Conservation (phyloP, 2,329 filamentous ascomycete genomes). For the Neopestalotiopsis sp. region DNA sequence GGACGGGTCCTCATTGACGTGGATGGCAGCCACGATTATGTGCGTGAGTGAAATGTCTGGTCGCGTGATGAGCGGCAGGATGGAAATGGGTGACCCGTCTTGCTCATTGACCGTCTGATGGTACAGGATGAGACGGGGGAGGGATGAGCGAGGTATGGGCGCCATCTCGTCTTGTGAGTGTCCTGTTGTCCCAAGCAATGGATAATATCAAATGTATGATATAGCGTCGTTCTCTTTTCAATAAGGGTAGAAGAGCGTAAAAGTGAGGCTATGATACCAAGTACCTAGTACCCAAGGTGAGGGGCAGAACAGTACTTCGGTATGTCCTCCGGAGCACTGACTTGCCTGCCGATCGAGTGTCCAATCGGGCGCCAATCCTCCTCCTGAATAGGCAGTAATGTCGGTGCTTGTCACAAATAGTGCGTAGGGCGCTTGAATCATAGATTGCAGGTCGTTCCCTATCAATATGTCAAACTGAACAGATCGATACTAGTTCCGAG, state of each 20-base stretch:
- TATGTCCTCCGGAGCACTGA: background rate
- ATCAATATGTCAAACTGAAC: background rate
- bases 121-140: conserved; percentile 36
- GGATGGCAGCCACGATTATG: conserved; percentile 78
- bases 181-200: background rate
- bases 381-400: background rate
- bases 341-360: background rate
- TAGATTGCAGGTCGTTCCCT: background rate
- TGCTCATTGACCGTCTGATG: conserved; percentile 48
- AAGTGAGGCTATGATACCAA: too few species aligned
- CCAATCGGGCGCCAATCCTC: background rate
- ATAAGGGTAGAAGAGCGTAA: background rate
- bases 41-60: conserved; percentile 61
- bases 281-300: background rate
- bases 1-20: conserved; percentile 71
- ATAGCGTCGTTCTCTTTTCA: background rate
- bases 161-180: conserved; percentile 10
- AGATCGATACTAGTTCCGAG: background rate
- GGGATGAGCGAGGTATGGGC: conserved; percentile 17
- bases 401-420: background rate
- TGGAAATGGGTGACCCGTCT: conserved; percentile 42
- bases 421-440: background rate
- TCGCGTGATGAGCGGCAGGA: conserved; percentile 45
- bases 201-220: background rate
- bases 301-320: background rate